These are phyloP conservation scores for Monosporozyma yasuniensis DNA, from an alignment of 805 yeast genomes.

Conservation along the genomic window DNA sequence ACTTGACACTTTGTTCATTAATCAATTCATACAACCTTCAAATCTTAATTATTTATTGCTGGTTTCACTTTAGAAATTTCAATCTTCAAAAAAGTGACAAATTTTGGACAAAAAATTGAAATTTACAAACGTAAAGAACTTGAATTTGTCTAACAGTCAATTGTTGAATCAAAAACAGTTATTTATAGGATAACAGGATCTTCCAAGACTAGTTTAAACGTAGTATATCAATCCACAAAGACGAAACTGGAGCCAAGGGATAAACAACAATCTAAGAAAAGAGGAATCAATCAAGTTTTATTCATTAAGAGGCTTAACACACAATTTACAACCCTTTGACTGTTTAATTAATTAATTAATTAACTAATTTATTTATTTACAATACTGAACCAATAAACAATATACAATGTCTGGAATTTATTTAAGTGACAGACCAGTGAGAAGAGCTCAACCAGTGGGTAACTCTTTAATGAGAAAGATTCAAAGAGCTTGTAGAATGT, in stretches of 20 bases:
- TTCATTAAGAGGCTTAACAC: neutral
- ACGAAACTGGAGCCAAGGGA: too few species aligned
- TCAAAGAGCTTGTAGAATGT: conserved; percentile 78
- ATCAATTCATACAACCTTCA: too few species aligned
- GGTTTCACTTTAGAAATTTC: too few species aligned
- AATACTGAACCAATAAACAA: neutral
- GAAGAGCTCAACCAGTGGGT: conserved; percentile 23
- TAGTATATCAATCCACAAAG: neutral
- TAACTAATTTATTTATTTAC: too few species aligned
- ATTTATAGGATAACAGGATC: too few species aligned
- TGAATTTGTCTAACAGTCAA: too few species aligned
- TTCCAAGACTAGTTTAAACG: neutral
- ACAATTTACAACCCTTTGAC: neutral
- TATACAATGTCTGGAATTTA: conserved; percentile 25
- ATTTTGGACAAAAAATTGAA: neutral
- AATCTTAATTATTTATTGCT: too few species aligned
- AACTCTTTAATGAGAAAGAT: conserved; percentile 36
- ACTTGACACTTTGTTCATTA: too few species aligned
- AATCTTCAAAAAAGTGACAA: neutral
- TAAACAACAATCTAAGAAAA: too few species aligned
- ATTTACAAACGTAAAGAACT: too few species aligned
- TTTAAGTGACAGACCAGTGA: conserved; percentile 27
- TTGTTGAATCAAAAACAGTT: too few species aligned
- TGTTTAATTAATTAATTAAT: too few species aligned
- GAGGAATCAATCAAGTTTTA: neutral